phyloP scores from a whole-genome alignment of 2,329 filamentous ascomycete species.

The Aspergillus amoenus region DNA sequence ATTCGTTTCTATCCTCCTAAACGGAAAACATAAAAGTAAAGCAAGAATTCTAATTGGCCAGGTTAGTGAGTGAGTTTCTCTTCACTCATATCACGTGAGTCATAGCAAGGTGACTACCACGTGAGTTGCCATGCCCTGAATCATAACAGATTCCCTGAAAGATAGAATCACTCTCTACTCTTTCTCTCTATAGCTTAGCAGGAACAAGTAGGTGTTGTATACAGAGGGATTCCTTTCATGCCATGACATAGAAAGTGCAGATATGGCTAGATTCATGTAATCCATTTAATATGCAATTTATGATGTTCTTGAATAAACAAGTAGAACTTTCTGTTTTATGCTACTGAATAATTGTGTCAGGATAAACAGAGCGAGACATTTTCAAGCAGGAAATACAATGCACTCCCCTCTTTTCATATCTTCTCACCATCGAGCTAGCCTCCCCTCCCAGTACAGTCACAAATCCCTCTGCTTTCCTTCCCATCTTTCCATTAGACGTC shows the following conservation, averaged over 20 bases:
- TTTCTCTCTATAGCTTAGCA: background rate
- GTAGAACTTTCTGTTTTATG: background rate
- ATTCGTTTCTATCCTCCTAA: background rate
- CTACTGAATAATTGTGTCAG: background rate
- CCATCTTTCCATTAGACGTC: background rate
- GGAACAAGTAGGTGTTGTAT: background rate
- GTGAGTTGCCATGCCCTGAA: constrained; percentile 6
- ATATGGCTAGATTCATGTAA: background rate
- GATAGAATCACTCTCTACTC: background rate
- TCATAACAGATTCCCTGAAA: background rate
- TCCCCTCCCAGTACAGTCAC: background rate
- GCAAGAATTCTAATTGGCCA: too few species aligned
- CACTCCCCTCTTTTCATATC: background rate
- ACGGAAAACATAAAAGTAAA: too few species aligned
- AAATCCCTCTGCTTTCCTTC: background rate
- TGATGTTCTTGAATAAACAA: background rate
- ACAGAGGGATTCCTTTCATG: background rate
- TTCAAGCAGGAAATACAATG: background rate
- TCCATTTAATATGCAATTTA: background rate
- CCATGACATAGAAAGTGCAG: background rate
- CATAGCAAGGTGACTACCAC: background rate
- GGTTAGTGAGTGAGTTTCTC: too few species aligned
- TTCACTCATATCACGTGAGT: constrained; percentile 4
- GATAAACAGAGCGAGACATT: background rate
- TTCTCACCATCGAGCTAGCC: background rate